Evolutionary conservation across 441 rosid genomes (phyloP).

Genomic region (Gossypium schwendimanii): DNA sequence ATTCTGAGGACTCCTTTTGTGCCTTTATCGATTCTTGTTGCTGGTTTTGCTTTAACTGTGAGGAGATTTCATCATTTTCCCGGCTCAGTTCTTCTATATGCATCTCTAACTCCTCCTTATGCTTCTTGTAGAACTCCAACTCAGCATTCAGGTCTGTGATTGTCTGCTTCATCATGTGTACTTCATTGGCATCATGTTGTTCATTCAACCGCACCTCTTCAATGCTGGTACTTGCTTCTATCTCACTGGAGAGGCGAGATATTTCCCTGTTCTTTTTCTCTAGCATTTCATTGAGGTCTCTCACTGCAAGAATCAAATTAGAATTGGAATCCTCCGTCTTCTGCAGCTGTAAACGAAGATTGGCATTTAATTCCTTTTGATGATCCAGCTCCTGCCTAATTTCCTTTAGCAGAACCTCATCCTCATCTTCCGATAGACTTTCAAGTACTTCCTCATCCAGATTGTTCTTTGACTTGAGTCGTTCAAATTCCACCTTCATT

Average conservation of each 20-base stretch:
- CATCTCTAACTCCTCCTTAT: conserved; percentile 45
- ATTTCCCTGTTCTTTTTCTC: conserved; percentile 50
- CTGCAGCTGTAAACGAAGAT: conserved; percentile 55
- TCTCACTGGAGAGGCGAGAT: conserved; percentile 38
- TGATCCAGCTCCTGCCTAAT: conserved; percentile 49
- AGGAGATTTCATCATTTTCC: conserved; percentile 31
- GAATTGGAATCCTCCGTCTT: conserved; percentile 61
- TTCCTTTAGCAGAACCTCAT: conserved; percentile 40
- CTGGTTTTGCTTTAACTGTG: conserved; percentile 27
- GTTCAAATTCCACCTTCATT: conserved; percentile 42
- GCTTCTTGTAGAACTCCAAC: conserved; percentile 35
- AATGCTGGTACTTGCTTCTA: conserved; percentile 30
- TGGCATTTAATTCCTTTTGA: conserved; percentile 44
- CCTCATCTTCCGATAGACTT: conserved; percentile 28
- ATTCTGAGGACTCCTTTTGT: conserved; percentile 32
- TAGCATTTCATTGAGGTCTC: conserved; percentile 51
- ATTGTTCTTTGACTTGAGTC: conserved; percentile 36
- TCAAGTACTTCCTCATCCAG: conserved; percentile 33
- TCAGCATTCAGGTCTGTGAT: conserved; percentile 35
- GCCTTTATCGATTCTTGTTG: conserved; percentile 21
- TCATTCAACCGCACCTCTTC: conserved; percentile 14
- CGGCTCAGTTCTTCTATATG: conserved; percentile 36
- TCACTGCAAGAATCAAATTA: conserved; percentile 51
- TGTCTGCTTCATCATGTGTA: conserved; percentile 33
- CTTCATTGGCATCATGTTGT: conserved; percentile 21